These are phyloP conservation scores for Aspergillus sp. DNA, from an alignment of 2,329 filamentous ascomycete species.

Conservation along the genomic window DNA sequence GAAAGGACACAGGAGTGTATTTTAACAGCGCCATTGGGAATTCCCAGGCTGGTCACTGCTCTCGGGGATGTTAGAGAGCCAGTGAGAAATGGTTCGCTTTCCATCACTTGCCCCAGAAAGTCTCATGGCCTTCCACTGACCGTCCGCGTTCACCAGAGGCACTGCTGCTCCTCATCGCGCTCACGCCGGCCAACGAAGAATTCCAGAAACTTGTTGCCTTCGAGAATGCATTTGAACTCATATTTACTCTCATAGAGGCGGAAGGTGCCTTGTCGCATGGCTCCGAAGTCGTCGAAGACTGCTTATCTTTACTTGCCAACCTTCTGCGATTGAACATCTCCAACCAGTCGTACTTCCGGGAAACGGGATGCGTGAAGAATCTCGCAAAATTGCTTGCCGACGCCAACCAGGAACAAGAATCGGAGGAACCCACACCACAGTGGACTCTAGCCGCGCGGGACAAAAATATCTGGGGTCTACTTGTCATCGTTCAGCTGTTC, in stretches of 20 bases:
- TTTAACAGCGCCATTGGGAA: conserved; percentile 81
- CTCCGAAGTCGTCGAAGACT: conserved; percentile 87
- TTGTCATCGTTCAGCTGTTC: conserved; percentile 85
- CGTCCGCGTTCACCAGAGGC: conserved; percentile 55
- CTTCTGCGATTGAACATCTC: conserved; percentile 81
- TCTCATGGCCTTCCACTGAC: neutral
- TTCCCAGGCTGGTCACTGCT: conserved; percentile 78
- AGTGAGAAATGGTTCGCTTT: conserved; percentile 66
- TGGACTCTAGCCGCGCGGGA: conserved; percentile 79
- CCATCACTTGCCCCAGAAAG: neutral
- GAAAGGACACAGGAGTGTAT: conserved; percentile 95
- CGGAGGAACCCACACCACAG: conserved; percentile 61
- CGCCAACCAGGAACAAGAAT: conserved; percentile 54
- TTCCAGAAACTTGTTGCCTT: conserved; percentile 95
- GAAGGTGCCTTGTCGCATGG: conserved; percentile 83
- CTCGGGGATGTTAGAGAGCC: conserved; percentile 85
- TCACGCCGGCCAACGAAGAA: conserved; percentile 83
- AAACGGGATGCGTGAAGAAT: conserved; percentile 77
- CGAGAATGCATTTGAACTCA: conserved; percentile 84
- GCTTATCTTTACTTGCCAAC: conserved; percentile 85
- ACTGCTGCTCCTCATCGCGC: conserved; percentile 78
- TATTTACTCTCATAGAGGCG: conserved; percentile 76
- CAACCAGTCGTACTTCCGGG: conserved; percentile 91
- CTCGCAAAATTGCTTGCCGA: conserved; percentile 68
- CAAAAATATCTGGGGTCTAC: conserved; percentile 86